Evolutionary conservation across 352 stramenopile genomes (phyloP), one percentile per base, ranked within the genome.

Genomic region (Globisporangium alternatum): DNA sequence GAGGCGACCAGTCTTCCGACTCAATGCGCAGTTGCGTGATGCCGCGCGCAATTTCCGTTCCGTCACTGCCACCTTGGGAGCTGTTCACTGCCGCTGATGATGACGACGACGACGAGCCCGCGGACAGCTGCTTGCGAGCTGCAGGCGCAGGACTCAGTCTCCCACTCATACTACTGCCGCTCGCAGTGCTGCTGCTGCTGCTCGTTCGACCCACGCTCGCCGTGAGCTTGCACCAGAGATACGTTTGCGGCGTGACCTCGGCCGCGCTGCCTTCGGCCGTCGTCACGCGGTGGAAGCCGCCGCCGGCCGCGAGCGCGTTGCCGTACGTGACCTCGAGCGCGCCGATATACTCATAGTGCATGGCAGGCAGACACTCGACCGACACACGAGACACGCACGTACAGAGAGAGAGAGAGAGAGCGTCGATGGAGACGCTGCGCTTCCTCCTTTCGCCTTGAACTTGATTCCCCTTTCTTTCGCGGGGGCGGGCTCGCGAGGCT

Each of bases 281-380:
- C 55, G 88, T 96, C 25, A 95, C 88, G 63, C 88, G 88, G 65
- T 91, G 88, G 72, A 91, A 96, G 56, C 82, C 76, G 51, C 84
- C 84, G 33, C 86, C 86, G 39, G 70, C 84, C 17, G 84, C 88
- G 21, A 96, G 81, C 62, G 88, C 88, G 62, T 95, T 88, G 65
- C 86, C 88, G 65, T 96, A 96, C 56, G 88, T 96, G 58, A 96
- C 82, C 67, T 96, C 88, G 5, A 96, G 67, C 49, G 64, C 78
- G 48, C 70, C 76, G 54, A 96, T 78, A 66, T 77, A 87, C 72
- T 91, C 85, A 60, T 72, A 83, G 56, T 86, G 78, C 85, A 93
- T 93, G 33, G 63, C 62, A 22, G 47, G 33, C 30, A 43, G 51
- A 56, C 51, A 15, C 35, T 41, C 17, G 35, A 41, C 19, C 7